Percentiles rank a stretch among this genome's conserved stretches.
Conservation (phyloP, 352 stramenopile species). For the Phytophthora lateralis region DNA sequence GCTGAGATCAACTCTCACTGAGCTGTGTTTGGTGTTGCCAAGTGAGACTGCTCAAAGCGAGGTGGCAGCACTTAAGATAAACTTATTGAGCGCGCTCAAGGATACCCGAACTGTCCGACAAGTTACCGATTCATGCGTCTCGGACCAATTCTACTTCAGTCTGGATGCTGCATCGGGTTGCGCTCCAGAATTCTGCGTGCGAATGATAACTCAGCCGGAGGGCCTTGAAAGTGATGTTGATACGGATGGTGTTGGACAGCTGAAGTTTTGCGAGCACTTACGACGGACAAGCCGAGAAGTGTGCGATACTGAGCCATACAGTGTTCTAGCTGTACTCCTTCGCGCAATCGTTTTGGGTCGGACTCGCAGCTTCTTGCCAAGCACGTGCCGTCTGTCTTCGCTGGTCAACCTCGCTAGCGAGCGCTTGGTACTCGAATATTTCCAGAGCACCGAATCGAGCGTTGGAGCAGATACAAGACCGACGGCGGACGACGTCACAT, state of each 20-base stretch:
- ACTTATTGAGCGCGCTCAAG: slow-evolving; percentile 21
- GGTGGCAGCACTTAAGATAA: slow-evolving; percentile 7
- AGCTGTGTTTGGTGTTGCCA: slow-evolving; percentile 35
- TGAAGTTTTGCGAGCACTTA: slow-evolving; percentile 31
- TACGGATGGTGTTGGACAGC: slow-evolving; percentile 9
- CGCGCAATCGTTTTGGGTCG: slow-evolving; percentile 31
- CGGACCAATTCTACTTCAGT: slow-evolving; percentile 37
- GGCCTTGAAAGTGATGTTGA: not conserved
- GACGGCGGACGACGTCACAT: slow-evolving; percentile 19
- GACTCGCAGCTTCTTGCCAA: slow-evolving; percentile 20
- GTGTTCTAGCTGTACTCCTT: slow-evolving; percentile 32
- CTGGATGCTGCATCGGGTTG: slow-evolving; percentile 21
- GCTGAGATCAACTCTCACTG: slow-evolving; percentile 29
- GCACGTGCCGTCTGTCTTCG: slow-evolving; percentile 19
- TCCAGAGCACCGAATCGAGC: slow-evolving; percentile 17
- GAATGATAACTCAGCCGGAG: slow-evolving; percentile 16
- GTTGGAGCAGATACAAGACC: slow-evolving; percentile 6
- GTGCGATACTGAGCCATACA: slow-evolving; percentile 39
- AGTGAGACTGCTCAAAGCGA: slow-evolving; percentile 5
- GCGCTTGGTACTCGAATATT: slow-evolving; percentile 32
- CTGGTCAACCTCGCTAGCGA: slow-evolving; percentile 41
- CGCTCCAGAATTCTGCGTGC: slow-evolving; percentile 36
- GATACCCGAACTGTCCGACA: slow-evolving; percentile 3
- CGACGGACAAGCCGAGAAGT: slow-evolving; percentile 10
- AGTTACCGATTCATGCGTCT: slow-evolving; percentile 12